Base-by-base conservation (phyloP, 2,329 filamentous ascomycete genomes). In the Fusarium protoensiforme region DNA sequence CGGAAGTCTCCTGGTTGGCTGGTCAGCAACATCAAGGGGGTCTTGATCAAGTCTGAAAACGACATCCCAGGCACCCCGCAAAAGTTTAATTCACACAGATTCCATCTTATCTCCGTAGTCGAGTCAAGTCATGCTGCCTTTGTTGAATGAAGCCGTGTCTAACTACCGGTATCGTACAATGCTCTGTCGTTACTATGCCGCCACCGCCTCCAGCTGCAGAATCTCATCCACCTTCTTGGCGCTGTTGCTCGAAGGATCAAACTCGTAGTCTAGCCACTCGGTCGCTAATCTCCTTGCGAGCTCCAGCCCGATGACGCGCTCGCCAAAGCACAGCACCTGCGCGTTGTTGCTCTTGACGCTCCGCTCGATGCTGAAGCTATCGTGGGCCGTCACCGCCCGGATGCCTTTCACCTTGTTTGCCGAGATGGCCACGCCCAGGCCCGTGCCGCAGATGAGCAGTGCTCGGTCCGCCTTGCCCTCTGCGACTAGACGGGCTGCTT, bases 321-420 rank as follows among this genome's bases (percentile, higher is more conserved):
- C 92, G 1, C 94, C 94, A 87, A 97, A 92, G 81, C 94, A 97
- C 70, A 97, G 84, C 35, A 97, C 94, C 84, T 97, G 94, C 4
- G 94, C 93, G 80, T 97, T 92, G 82, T 97, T 97, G 84, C 92
- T 94, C 78, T 96, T 84, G 13, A 97, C 89, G 22, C 92, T 91
- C 58, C 94, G 85, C 87, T 97, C 94, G 7, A 97, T 93, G 64
- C 89, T 92, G 85, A 95, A 97, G 74, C 91, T 92, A 80, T 97
- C 94, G 81, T 97, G 94, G 1, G 94, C 94, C 7, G 94, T 97
- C 20, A 97, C 94, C n/a, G 94, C 94, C 27, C 94, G 87, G 69
- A 97, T 90, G 7, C 94, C 94, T 65, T 91, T 92, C 73, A 97
- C 91, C 83, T 97, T 97, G 87, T 97, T 97, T 74, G 94, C 94